Conservation (phyloP, 345 rosid genomes). For the Psidium guajava region DNA sequence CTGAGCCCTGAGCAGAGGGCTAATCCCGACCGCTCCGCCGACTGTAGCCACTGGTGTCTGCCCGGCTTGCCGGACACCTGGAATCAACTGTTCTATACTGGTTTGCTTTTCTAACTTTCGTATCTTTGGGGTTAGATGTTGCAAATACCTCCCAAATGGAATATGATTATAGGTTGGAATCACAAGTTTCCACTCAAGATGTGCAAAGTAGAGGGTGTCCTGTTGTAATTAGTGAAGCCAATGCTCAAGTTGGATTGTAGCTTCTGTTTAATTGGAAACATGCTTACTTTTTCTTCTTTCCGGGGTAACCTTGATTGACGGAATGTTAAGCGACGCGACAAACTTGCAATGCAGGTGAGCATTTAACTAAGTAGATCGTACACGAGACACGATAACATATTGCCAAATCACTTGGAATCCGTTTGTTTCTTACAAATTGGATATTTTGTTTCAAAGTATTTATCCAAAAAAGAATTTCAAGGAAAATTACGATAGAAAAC, state of each 20-base stretch:
- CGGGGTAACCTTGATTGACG: not conserved
- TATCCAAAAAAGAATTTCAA: too few relatives aligned
- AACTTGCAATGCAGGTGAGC: not conserved
- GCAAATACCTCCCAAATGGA: not conserved
- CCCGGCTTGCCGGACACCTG: conserved; percentile 96
- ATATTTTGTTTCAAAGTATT: not conserved
- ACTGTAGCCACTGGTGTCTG: conserved; percentile 99
- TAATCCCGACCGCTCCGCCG: conserved; percentile 58
- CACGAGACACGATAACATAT: not conserved
- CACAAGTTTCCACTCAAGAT: not conserved
- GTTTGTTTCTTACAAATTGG: not conserved
- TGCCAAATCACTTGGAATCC: not conserved
- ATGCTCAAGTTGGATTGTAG: not conserved
- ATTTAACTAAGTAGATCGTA: not conserved
- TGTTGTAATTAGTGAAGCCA: not conserved
- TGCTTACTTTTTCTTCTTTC: not conserved
- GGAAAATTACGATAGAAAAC: not conserved
- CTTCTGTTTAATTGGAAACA: not conserved
- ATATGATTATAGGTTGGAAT: not conserved
- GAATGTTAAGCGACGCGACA: not conserved
- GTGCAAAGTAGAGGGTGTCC: not conserved
- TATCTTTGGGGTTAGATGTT: not conserved
- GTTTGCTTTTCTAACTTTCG: conserved; percentile 14
- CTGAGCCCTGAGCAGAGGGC: conserved; percentile 46
- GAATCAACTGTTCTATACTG: conserved; percentile 63